A percentile compares a stretch with the other conserved stretches of the same genome.
Conservation (phyloP, 1,284 basidiomycete species). For the Apiotrichum siamense region DNA sequence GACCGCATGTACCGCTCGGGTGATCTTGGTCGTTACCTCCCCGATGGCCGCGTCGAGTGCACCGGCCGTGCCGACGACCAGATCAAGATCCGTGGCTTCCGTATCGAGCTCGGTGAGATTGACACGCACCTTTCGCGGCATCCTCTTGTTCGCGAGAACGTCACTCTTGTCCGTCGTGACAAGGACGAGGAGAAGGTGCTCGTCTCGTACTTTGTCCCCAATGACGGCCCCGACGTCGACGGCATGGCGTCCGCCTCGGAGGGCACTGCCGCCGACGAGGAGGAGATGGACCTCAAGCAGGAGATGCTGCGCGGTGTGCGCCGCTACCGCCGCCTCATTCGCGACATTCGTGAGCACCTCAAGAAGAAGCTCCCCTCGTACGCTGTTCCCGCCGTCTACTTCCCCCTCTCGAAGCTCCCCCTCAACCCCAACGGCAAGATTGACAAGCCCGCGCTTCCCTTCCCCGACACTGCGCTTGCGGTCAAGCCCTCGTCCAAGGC, state of each 20-base stretch:
- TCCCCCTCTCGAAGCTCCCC: constrained; percentile 91
- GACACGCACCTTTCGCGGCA: constrained; percentile 94
- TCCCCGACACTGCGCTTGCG: constrained; percentile 90
- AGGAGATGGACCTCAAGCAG: constrained; percentile 47
- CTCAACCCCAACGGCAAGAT: constrained; percentile 99
- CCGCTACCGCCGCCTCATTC: constrained; percentile 81
- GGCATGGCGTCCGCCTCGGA: constrained; percentile 65
- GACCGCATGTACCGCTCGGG: constrained; percentile 98
- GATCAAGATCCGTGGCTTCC: constrained; percentile 98
- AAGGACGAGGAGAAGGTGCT: constrained; percentile 99
- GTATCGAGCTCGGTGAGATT: constrained; percentile 97
- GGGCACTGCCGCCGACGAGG: constrained; percentile 56
- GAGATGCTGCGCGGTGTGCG: constrained; percentile 65
- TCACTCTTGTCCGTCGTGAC: constrained; percentile 92
- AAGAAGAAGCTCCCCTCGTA: constrained; percentile 96
- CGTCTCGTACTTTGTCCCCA: constrained; percentile 96
- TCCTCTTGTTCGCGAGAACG: constrained; percentile 89
- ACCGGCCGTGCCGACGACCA: constrained; percentile 97
- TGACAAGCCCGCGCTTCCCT: constrained; percentile 96
- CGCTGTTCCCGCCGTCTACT: constrained; percentile 88
- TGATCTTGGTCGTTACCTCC: constrained; percentile 90
- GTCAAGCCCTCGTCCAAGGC: constrained; percentile 44
- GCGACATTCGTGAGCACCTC: constrained; percentile 88
- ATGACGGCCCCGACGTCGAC: constrained; percentile 61
- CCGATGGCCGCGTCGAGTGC: constrained; percentile 92